Percentiles rank a stretch among this genome's conserved stretches.
phyloP scores from a whole-genome alignment of 192 early-diverging fungal species.

The Allomyces macrogynus region DNA sequence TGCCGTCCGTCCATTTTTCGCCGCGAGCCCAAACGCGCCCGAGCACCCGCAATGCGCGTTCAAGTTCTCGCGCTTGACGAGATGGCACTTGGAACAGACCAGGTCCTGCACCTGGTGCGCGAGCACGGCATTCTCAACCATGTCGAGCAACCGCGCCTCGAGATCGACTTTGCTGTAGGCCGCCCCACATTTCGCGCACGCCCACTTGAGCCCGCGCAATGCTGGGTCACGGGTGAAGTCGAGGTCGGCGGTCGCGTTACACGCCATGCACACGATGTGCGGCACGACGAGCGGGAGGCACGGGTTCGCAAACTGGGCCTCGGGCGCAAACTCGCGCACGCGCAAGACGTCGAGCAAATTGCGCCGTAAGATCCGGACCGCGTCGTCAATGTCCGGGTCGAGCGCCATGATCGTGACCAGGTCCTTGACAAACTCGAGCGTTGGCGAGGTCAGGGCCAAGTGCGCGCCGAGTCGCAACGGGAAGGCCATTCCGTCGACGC shows the following conservation, averaged over 20 bases:
- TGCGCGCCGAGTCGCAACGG: neutral
- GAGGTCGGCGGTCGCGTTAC: constrained; percentile 64
- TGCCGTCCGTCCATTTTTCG: constrained; percentile 17
- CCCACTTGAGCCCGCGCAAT: constrained; percentile 29
- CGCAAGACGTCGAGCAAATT: constrained; percentile 52
- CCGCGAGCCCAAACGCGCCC: constrained; percentile 25
- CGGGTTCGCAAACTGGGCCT: constrained; percentile 62
- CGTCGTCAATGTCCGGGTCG: constrained; percentile 41
- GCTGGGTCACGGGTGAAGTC: constrained; percentile 70
- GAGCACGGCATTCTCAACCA: constrained; percentile 39
- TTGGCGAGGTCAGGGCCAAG: constrained; percentile 37
- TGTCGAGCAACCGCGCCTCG: constrained; percentile 62
- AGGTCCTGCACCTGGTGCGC: constrained; percentile 81
- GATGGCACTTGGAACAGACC: constrained; percentile 54
- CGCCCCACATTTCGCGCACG: constrained; percentile 50
- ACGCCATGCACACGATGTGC: constrained; percentile 72
- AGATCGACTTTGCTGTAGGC: constrained; percentile 60
- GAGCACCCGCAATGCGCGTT: constrained; percentile 51
- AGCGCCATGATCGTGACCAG: constrained; percentile 56
- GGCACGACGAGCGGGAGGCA: constrained; percentile 56
- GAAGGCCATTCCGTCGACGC: neutral
- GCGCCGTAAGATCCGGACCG: constrained; percentile 63
- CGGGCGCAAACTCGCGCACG: constrained; percentile 58
- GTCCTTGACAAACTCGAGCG: constrained; percentile 68
- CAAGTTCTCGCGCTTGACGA: constrained; percentile 63